Conservation (phyloP, 768 basidiomycete genomes). For the Phlebiopsis flavidoalba region DNA sequence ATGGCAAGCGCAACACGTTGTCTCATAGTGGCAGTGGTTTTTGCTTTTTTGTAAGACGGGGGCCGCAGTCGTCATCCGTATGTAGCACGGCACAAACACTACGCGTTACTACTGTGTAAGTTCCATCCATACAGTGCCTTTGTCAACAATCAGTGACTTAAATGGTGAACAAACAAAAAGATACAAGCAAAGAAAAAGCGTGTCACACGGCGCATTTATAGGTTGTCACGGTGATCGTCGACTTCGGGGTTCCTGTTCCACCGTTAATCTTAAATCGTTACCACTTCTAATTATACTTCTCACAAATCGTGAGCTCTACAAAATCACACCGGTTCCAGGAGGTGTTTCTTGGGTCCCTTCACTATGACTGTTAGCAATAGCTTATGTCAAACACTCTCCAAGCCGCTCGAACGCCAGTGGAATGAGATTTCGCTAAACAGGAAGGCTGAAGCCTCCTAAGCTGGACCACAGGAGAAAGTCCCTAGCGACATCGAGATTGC, state of each 20-base stretch:
- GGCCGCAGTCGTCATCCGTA: too few relatives aligned
- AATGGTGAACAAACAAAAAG: slow-evolving; percentile 75
- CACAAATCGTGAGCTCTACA: too few relatives aligned
- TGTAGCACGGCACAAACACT: slow-evolving; percentile 96
- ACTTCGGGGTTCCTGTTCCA: too few relatives aligned
- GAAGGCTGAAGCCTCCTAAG: slow-evolving; percentile 72
- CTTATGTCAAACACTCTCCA: slow-evolving; percentile 92
- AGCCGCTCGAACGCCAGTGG: slow-evolving; percentile 80
- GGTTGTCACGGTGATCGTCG: too few relatives aligned
- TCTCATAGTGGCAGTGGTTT: too few relatives aligned
- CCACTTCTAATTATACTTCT: too few relatives aligned
- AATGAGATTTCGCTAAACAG: slow-evolving; percentile 58
- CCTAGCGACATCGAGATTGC: slow-evolving; percentile 97
- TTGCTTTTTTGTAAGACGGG: too few relatives aligned
- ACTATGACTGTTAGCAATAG: slow-evolving; percentile 99
- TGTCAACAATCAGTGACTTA: neutral
- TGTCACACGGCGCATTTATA: too few relatives aligned
- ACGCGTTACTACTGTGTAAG: slow-evolving; percentile 81
- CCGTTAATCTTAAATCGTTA: too few relatives aligned
- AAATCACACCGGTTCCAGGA: slow-evolving; percentile 97
- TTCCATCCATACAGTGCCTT: slow-evolving; percentile 5
- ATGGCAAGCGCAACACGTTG: slow-evolving; percentile 88
- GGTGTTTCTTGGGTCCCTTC: slow-evolving; percentile 99
- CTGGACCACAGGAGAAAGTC: slow-evolving; percentile 75
- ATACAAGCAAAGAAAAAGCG: too few relatives aligned